Percentiles rank a stretch among this genome's conserved stretches.
Evolutionary conservation across 1,284 basidiomycete genomes (phyloP).

Genomic region (Pseudozyma sp.): DNA sequence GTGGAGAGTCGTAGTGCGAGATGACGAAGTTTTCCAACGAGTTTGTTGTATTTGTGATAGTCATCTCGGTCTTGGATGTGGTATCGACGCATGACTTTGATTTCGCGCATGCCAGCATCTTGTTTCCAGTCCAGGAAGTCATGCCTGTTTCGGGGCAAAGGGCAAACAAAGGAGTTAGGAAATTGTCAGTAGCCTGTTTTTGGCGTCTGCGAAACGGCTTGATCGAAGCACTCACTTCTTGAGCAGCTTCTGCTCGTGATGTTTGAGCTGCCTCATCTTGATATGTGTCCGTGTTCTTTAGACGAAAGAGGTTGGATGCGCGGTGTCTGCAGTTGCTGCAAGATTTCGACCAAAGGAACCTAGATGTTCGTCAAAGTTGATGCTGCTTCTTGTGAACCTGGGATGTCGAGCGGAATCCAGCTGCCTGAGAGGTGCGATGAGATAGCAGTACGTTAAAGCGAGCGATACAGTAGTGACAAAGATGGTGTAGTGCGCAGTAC

Average conservation of each 20-base stretch:
- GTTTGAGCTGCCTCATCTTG: constrained; percentile 67
- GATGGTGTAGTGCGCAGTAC: no score
- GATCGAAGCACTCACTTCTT: constrained; percentile 43
- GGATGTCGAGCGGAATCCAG: no score
- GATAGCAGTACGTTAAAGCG: no score
- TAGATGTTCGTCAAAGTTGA: no score
- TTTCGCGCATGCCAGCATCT: constrained; percentile 90
- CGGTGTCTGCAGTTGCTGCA: no score
- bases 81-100: constrained; percentile 94
- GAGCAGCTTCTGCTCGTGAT: constrained; percentile 68
- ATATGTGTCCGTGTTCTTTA: background rate
- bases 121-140: constrained; percentile 86
- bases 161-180: constrained; percentile 2
- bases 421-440: no score
- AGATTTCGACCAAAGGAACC: no score
- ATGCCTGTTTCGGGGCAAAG: constrained; percentile 34
- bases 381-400: no score
- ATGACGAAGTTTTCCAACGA: constrained; percentile 87
- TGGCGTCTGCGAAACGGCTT: no score
- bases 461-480: no score
- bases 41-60: constrained; percentile 97
- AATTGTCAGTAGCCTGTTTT: background rate
- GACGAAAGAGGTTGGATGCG: no score
- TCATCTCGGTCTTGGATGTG: constrained; percentile 81
- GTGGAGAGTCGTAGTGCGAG: constrained; percentile 88